Conservation (phyloP, 139 green algal species). For the Coccomyxa sp. region DNA sequence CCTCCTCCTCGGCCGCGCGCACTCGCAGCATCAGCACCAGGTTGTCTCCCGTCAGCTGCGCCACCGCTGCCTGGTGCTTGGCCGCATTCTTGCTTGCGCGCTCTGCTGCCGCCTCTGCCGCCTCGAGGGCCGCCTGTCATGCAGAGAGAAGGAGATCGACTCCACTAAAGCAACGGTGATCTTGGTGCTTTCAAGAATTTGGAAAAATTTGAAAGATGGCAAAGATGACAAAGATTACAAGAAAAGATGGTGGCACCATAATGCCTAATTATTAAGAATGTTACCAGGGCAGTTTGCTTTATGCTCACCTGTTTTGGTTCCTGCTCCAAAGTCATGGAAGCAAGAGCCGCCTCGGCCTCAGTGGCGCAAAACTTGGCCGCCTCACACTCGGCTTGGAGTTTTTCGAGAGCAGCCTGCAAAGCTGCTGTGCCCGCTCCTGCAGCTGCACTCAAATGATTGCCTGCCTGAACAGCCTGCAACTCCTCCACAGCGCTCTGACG, state of each 20-base stretch:
- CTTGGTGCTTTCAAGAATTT: background rate
- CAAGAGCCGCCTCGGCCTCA: background rate
- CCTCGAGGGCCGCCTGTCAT: background rate
- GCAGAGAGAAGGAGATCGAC: background rate
- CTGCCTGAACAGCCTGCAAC: background rate
- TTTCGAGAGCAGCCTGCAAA: background rate
- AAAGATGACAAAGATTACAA: background rate
- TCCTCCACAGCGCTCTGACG: background rate
- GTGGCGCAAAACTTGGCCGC: background rate
- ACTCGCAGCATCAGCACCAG: conserved; percentile 25
- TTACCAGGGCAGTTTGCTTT: background rate
- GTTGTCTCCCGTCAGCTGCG: conserved; percentile 25
- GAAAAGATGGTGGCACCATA: background rate
- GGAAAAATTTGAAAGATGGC: background rate
- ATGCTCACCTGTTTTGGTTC: background rate
- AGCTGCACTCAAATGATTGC: background rate
- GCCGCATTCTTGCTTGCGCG: background rate
- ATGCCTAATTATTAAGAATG: background rate
- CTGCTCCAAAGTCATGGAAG: background rate
- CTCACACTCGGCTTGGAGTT: background rate
- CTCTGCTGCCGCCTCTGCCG: background rate
- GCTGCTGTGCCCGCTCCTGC: background rate
- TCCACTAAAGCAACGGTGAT: background rate
- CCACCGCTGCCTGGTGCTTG: conserved; percentile 16
- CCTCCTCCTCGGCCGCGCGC: conserved; percentile 10